These are phyloP conservation scores for Solanum paucissectum DNA, from an alignment of 257 asterid genomes.

Conservation along the genomic window DNA sequence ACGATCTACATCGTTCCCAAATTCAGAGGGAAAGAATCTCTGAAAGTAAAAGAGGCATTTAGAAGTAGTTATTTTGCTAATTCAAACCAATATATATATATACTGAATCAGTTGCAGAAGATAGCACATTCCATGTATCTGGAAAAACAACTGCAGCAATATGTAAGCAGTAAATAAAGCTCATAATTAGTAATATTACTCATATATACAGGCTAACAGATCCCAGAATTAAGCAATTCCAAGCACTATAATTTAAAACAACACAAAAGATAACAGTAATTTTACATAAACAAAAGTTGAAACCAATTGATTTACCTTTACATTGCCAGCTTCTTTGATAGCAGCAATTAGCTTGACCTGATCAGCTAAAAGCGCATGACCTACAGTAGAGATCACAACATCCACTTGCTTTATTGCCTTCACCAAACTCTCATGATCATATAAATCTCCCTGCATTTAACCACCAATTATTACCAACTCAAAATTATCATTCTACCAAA, in stretches of 20 bases:
- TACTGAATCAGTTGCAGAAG: neutral
- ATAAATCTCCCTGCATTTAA: constrained; percentile 39
- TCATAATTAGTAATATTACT: neutral
- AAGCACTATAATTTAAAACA: neutral
- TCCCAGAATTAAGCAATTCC: neutral
- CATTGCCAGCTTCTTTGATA: constrained; percentile 61
- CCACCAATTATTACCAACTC: neutral
- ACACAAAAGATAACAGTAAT: neutral
- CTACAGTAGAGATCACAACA: constrained; percentile 61
- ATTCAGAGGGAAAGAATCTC: constrained; percentile 77
- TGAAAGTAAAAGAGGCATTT: constrained; percentile 1
- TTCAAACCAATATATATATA: neutral
- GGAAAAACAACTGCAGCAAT: neutral
- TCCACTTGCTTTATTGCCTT: constrained; percentile 57
- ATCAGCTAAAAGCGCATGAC: constrained; percentile 33
- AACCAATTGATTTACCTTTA: constrained; percentile 26
- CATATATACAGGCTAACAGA: neutral
- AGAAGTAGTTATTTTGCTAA: neutral
- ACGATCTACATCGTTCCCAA: constrained; percentile 56
- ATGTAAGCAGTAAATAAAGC: neutral
- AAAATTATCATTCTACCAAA: neutral
- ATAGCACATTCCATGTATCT: neutral
- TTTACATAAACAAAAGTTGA: neutral
- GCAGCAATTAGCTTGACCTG: constrained; percentile 54
- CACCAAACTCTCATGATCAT: constrained; percentile 49